Conservation (phyloP, 345 rosid species). For the Linum tenue region DNA sequence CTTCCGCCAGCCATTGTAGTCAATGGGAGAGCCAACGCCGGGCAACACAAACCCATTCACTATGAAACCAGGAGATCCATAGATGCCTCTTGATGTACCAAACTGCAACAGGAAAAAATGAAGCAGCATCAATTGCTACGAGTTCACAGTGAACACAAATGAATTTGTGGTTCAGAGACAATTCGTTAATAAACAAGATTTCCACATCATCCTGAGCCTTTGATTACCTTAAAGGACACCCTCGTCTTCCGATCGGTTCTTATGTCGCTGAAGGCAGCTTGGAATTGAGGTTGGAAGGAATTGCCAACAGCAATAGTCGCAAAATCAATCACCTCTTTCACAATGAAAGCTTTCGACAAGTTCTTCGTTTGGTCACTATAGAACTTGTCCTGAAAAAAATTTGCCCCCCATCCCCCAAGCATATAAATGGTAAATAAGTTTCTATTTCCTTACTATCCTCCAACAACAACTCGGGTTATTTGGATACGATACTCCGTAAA, state of each 20-base stretch:
- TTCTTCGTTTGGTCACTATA: conserved; percentile 51
- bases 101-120: background rate
- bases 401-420: no score
- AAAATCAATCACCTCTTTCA: conserved; percentile 44
- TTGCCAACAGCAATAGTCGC: conserved; percentile 45
- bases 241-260: conserved; percentile 58
- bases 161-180: no score
- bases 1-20: background rate
- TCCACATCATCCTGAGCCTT: no score
- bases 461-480: no score
- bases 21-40: background rate
- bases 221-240: conserved; percentile 66
- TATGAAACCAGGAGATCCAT: background rate
- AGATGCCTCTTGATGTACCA: background rate
- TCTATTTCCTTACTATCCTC: no score
- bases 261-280: conserved; percentile 47
- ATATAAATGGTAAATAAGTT: no score
- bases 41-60: background rate
- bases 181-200: background rate
- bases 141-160: no score
- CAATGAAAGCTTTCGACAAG: conserved; percentile 46
- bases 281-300: conserved; percentile 36
- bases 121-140: no score
- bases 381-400: conserved; percentile 42
- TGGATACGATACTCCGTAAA: no score